A percentile compares a stretch with the other conserved stretches of the same genome.
Conservation (phyloP, 768 basidiomycete species). For the Dendrothele bispora region DNA sequence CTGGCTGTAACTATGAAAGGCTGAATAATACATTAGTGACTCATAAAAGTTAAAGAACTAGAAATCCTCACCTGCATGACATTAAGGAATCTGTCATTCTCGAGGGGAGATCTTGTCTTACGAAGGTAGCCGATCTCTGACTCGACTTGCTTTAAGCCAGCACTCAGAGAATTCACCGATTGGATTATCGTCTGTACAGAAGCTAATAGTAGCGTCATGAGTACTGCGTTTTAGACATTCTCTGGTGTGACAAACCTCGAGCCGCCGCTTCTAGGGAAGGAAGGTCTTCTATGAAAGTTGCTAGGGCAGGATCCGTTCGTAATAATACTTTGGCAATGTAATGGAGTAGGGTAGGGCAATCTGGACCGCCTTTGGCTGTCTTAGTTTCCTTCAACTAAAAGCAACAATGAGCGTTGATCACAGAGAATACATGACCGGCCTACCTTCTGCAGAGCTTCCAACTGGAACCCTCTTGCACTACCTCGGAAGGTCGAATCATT, state of each 20-base stretch:
- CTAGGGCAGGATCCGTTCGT: slow-evolving; percentile 60
- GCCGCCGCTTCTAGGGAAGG: slow-evolving; percentile 83
- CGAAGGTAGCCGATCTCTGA: slow-evolving; percentile 51
- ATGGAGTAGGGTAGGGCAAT: slow-evolving; percentile 89
- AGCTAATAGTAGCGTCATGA: slow-evolving; percentile 53
- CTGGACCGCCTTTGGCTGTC: slow-evolving; percentile 62
- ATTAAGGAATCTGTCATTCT: slow-evolving; percentile 60
- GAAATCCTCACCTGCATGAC: slow-evolving; percentile 64
- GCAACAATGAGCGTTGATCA: slow-evolving; percentile 5
- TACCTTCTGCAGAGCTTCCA: slow-evolving; percentile 83
- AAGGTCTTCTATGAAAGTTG: slow-evolving; percentile 78
- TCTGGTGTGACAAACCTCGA: slow-evolving; percentile 49
- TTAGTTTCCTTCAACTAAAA: slow-evolving; percentile 80
- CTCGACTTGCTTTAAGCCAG: slow-evolving; percentile 57
- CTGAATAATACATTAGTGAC: slow-evolving; percentile 20
- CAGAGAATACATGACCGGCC: slow-evolving; percentile 2
- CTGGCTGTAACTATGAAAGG: slow-evolving; percentile 51
- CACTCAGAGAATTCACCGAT: slow-evolving; percentile 55
- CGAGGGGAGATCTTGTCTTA: slow-evolving; percentile 23
- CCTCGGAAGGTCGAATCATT: slow-evolving; percentile 86
- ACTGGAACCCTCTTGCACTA: slow-evolving; percentile 79
- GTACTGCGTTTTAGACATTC: neutral
- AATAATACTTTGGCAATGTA: slow-evolving; percentile 79
- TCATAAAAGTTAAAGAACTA: neutral
- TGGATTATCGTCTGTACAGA: slow-evolving; percentile 68